Evolutionary conservation across 2,329 filamentous ascomycete genomes (phyloP).

Genomic region (Phyllosticta paracitricarpa): DNA sequence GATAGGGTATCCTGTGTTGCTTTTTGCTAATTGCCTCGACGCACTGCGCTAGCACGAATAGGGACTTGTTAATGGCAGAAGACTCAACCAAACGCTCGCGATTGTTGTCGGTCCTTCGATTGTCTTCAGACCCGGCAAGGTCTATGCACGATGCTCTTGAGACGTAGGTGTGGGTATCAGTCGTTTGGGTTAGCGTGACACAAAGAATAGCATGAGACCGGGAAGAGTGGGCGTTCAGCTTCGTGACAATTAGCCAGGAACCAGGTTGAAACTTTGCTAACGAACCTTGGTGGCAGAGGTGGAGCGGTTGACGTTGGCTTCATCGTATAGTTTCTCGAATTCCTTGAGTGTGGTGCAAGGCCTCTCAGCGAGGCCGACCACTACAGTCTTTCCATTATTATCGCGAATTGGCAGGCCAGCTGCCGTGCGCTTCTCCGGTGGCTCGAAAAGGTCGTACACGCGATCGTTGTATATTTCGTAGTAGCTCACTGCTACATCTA

Average conservation of each 20-base stretch:
- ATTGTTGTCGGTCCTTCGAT: slow-evolving; percentile 84
- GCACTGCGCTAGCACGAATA: slow-evolving; percentile 90
- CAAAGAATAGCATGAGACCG: slow-evolving; percentile 84
- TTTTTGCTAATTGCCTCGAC: slow-evolving; percentile 85
- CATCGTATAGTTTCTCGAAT: slow-evolving; percentile 81
- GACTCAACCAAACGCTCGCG: slow-evolving; percentile 91
- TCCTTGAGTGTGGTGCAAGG: slow-evolving; percentile 78
- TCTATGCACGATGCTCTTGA: slow-evolving; percentile 92
- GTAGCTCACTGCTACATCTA: slow-evolving; percentile 72
- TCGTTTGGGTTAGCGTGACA: slow-evolving; percentile 75
- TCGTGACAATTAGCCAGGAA: background rate
- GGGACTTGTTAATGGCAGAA: slow-evolving; percentile 92
- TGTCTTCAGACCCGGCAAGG: slow-evolving; percentile 90
- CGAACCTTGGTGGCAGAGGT: slow-evolving; percentile 72
- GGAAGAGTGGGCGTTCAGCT: slow-evolving; percentile 82
- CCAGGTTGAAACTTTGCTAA: background rate
- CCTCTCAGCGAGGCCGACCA: slow-evolving; percentile 76
- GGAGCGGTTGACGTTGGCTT: slow-evolving; percentile 81
- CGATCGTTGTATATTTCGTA: slow-evolving; percentile 98
- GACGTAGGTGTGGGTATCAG: slow-evolving; percentile 53
- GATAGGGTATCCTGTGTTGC: slow-evolving; percentile 70
- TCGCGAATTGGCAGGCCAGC: slow-evolving; percentile 75
- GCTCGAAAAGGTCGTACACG: slow-evolving; percentile 81
- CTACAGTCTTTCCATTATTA: slow-evolving; percentile 76
- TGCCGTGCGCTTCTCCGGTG: slow-evolving; percentile 74